Base-by-base conservation (phyloP, 2,329 filamentous ascomycete genomes). In the Coleophoma cylindrospora region DNA sequence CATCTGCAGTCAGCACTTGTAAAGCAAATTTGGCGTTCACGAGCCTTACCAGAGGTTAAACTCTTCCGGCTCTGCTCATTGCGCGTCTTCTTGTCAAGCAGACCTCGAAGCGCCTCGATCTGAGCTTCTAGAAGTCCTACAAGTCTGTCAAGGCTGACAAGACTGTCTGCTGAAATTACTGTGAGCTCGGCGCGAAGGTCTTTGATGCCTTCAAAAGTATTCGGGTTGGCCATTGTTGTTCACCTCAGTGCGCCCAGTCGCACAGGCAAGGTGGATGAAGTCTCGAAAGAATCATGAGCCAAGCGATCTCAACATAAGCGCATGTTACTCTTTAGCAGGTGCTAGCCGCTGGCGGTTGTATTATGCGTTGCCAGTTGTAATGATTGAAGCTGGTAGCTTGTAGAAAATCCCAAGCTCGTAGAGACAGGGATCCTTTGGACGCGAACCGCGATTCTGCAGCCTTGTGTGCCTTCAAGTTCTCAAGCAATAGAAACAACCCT, bases 131-230 rank as follows among this genome's bases (percentile, higher is more conserved):
- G 75, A 64, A 81, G 78, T 46, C 71, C 64, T 60, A 82, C 79
- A 51, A 86, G 75, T 57, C 89, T 82, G 54, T 92, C 84, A 37
- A 89, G 71, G 54, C 85, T 83, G 33, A 84, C 77, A 47, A 90
- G 70, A 27, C 86, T 81, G 50, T 83, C 81, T 62, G 94, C 85
- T 56, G 82, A 81, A 60, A 94, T 77, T 50, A 86, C 84, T 59
- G 87, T 75, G 54, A 99, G 82, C 71, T 96, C 91, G 67, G 87
- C 83, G 69, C 95, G 89, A 61, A 99, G 83, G 68, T 83, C 84
- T 73, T 91, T 84, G 63, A 97, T 82, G 69, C 84, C 81, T 64
- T 86, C 85, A 64, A 95, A 77, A 64, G 80, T 82, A 66, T 84
- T 84, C 66, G 82, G 74, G 64, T 87, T 84, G 67, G 86, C 83